phyloP scores from a whole-genome alignment of 805 yeast genomes.

The Torulaspora franciscae region DNA sequence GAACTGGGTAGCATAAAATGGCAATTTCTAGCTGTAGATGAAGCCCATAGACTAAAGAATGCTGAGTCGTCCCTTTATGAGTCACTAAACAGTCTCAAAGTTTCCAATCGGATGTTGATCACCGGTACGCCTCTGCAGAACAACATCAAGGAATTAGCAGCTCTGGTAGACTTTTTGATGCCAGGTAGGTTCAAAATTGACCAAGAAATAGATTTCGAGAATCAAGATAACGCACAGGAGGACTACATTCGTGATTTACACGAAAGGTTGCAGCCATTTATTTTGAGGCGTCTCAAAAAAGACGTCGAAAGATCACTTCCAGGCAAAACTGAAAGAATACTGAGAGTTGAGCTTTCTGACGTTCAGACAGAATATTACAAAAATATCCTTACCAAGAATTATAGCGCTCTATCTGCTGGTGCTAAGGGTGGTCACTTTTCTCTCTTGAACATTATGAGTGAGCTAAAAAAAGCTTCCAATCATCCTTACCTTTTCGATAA shows the following conservation, averaged over 20 bases:
- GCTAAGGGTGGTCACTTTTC: slow-evolving; percentile 73
- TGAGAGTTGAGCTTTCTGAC: slow-evolving; percentile 92
- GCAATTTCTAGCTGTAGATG: slow-evolving; percentile 98
- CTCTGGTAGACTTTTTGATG: slow-evolving; percentile 90
- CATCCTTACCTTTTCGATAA: slow-evolving; percentile 94
- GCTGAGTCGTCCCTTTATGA: slow-evolving; percentile 92
- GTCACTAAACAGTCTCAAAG: slow-evolving; percentile 75
- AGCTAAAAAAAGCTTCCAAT: slow-evolving; percentile 91
- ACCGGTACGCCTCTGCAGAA: slow-evolving; percentile 99
- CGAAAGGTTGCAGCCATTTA: slow-evolving; percentile 80
- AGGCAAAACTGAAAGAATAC: slow-evolving; percentile 88
- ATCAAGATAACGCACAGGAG: slow-evolving; percentile 84
- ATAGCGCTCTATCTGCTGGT: slow-evolving; percentile 85
- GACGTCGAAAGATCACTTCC: slow-evolving; percentile 97
- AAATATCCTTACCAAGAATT: slow-evolving; percentile 87
- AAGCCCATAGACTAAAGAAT: slow-evolving; percentile 94
- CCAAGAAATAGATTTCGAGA: slow-evolving; percentile 91
- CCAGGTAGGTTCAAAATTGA: slow-evolving; percentile 89
- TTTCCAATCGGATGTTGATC: slow-evolving; percentile 76
- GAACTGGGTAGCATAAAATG: slow-evolving; percentile 82
- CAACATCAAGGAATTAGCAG: slow-evolving; percentile 91
- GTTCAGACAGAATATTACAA: slow-evolving; percentile 92
- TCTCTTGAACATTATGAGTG: slow-evolving; percentile 86
- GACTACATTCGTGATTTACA: slow-evolving; percentile 82
- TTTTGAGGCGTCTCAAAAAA: slow-evolving; percentile 86